These are phyloP conservation scores for Penicillium brevicompactum DNA, from an alignment of 2,329 filamentous ascomycete genomes.

Conservation along the genomic window DNA sequence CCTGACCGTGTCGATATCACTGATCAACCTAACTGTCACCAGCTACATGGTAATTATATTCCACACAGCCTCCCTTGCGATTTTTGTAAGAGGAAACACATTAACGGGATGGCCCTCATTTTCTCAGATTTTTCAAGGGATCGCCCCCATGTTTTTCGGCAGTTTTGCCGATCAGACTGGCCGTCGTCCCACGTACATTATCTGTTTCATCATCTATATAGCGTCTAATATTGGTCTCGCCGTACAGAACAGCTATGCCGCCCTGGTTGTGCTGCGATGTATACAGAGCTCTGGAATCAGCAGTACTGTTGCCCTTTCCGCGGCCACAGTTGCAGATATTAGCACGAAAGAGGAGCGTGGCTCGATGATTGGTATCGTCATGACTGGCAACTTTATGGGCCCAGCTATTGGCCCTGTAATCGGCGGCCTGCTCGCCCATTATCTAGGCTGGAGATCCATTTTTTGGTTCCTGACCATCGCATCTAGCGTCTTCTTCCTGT, in stretches of 20 bases:
- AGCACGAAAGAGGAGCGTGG: conserved; percentile 70
- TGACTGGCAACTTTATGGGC: conserved; percentile 56
- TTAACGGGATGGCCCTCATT: too few species aligned
- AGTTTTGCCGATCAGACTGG: conserved; percentile 64
- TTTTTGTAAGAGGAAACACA: too few species aligned
- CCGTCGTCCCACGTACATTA: conserved; percentile 62
- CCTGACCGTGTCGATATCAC: conserved; percentile 26
- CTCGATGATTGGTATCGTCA: conserved; percentile 70
- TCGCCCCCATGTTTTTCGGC: conserved; percentile 60
- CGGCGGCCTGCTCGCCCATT: conserved; percentile 65
- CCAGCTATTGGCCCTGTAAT: conserved; percentile 61
- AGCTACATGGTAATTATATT: conserved; percentile 52
- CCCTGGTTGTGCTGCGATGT: conserved; percentile 40
- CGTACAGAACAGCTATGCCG: conserved; percentile 35
- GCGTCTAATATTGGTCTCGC: conserved; percentile 42
- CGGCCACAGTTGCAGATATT: conserved; percentile 72
- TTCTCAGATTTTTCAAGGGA: conserved; percentile 58
- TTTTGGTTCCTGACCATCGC: conserved; percentile 70
- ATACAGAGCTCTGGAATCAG: conserved; percentile 56
- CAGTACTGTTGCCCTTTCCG: conserved; percentile 70
- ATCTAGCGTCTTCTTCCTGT: conserved; percentile 47
- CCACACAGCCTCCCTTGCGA: too few species aligned
- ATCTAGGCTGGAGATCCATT: conserved; percentile 66
- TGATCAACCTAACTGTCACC: conserved; percentile 32
- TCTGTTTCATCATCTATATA: conserved; percentile 53